These are phyloP conservation scores for Herpetospermum pedunculosum DNA, from an alignment of 306 rosid genomes.

Conservation along the genomic window DNA sequence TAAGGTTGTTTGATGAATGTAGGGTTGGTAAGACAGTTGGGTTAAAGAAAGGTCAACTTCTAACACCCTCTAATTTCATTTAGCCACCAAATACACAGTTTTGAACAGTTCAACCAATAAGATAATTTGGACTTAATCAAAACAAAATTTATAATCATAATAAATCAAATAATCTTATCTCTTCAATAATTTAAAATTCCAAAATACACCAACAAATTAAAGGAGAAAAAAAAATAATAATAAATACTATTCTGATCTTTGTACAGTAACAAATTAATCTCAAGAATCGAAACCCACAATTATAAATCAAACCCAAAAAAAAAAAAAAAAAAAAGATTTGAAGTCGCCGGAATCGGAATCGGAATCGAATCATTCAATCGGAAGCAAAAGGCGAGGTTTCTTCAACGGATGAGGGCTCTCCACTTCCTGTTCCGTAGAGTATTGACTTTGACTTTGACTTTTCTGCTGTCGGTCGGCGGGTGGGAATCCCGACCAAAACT, in stretches of 20 bases:
- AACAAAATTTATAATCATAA: neutral
- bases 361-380: neutral
- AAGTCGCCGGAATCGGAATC: neutral
- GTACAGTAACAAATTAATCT: neutral
- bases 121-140: neutral
- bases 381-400: conserved; percentile 30
- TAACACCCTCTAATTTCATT: neutral
- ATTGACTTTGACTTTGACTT: neutral
- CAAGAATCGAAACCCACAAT: neutral
- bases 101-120: neutral
- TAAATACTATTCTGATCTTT: neutral
- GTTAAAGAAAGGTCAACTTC: neutral
- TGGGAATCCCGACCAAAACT: conserved; percentile 24
- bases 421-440: conserved; percentile 32
- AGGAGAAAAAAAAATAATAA: neutral
- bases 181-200: neutral
- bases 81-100: neutral
- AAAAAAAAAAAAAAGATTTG: neutral
- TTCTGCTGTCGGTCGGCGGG: conserved; percentile 17
- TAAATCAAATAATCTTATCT: neutral
- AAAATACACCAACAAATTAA: neutral
- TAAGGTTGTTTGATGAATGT: no score
- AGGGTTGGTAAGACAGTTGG: no score
- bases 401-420: conserved; percentile 72
- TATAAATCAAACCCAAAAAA: neutral